These are phyloP conservation scores for Alternaria sp. DNA, from an alignment of 2,329 filamentous ascomycete species.

Conservation along the genomic window DNA sequence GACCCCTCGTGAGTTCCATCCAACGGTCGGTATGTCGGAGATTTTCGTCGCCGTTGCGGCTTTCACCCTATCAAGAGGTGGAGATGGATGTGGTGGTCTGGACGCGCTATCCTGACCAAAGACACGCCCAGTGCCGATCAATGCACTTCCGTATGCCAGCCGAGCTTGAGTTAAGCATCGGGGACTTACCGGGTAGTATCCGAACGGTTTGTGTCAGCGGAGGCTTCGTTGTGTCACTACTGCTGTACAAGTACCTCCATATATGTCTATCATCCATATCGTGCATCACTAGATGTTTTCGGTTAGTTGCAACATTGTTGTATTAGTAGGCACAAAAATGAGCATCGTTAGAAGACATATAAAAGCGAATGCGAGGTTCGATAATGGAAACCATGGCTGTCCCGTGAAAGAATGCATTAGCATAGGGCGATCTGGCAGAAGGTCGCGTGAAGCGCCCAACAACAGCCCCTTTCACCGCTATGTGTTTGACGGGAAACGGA, in stretches of 20 bases:
- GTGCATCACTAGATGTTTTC: background rate
- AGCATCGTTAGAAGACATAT: background rate
- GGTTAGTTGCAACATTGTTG: background rate
- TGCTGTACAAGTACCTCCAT: background rate
- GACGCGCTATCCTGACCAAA: background rate
- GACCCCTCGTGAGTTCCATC: conserved; percentile 9
- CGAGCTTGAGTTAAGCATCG: conserved; percentile 4
- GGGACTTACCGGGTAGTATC: conserved; percentile 14
- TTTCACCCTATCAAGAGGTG: background rate
- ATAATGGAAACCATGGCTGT: background rate
- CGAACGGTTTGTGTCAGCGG: conserved; percentile 7
- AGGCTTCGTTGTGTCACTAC: background rate
- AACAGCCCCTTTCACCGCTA: background rate
- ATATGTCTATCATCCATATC: background rate
- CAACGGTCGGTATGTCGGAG: conserved; percentile 25
- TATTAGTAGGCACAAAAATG: background rate
- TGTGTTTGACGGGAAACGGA: conserved; percentile 19
- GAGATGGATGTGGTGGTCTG: background rate
- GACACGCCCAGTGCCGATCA: conserved; percentile 14
- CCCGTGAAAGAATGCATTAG: background rate
- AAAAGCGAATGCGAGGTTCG: background rate
- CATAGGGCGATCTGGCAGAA: background rate
- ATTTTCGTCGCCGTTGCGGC: conserved; percentile 17
- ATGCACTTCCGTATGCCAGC: background rate
- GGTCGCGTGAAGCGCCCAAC: background rate